Evolutionary conservation across 108 stramenopile genomes (phyloP).

Genomic region (Pseudonitzschia multistriata): DNA sequence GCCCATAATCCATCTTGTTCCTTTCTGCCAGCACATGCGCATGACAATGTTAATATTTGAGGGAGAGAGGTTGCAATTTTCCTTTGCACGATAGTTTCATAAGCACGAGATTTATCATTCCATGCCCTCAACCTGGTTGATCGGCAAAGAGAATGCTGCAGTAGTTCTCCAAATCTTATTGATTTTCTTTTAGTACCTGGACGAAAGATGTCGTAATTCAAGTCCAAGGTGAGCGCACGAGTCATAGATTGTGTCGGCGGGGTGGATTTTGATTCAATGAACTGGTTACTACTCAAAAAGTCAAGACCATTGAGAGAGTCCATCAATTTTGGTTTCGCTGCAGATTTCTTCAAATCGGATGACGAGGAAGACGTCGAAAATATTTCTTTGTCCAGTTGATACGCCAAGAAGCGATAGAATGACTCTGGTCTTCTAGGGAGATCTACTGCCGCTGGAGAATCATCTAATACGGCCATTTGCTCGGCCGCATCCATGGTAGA

Average conservation of each 20-base stretch:
- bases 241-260: constrained; percentile 54
- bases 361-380: constrained; percentile 9
- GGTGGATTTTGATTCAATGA: constrained; percentile 43
- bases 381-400: constrained; percentile 74
- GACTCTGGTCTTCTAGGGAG: constrained; percentile 75
- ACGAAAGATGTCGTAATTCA: constrained; percentile 60
- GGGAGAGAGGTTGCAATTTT: constrained; percentile 74
- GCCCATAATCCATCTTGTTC: constrained; percentile 60
- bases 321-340: constrained; percentile 36
- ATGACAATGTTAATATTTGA: constrained; percentile 61
- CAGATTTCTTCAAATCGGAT: constrained; percentile 20
- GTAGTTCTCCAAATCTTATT: constrained; percentile 59
- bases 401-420: constrained; percentile 78
- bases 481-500: constrained; percentile 69
- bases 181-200: constrained; percentile 15
- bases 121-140: constrained; percentile 80
- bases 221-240: constrained; percentile 64
- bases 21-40: constrained; percentile 72
- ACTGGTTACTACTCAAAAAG: constrained; percentile 73
- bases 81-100: constrained; percentile 83
- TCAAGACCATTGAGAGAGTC: constrained; percentile 71
- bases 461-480: constrained; percentile 78
- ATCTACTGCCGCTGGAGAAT: constrained; percentile 63
- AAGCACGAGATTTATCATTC: constrained; percentile 56
- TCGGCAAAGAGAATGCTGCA: constrained; percentile 70